These are phyloP conservation scores for Paecilomyces formosus DNA, from an alignment of 2,329 filamentous ascomycete genomes.

Conservation along the genomic window DNA sequence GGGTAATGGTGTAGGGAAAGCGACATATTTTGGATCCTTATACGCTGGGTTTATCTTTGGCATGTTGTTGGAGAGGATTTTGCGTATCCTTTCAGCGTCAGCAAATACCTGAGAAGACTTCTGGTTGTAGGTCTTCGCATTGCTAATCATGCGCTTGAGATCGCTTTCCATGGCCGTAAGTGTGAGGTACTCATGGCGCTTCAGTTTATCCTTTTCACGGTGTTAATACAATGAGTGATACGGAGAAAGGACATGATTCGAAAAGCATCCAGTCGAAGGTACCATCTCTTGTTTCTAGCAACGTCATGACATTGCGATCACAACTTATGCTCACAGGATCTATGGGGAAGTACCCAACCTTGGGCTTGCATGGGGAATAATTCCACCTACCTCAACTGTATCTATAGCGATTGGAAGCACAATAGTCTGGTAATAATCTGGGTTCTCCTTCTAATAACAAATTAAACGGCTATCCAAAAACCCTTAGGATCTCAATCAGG, in stretches of 20 bases:
- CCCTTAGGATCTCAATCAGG: not conserved
- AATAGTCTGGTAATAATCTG: conserved; percentile 71
- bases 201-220: conserved; percentile 51
- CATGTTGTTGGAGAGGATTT: conserved; percentile 83
- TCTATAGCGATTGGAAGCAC: conserved; percentile 72
- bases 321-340: not conserved
- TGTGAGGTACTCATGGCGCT: conserved; percentile 58
- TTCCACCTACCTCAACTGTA: conserved; percentile 57
- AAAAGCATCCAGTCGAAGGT: not conserved
- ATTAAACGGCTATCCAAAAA: not conserved
- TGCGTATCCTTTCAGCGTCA: conserved; percentile 79
- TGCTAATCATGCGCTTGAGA: conserved; percentile 79
- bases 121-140: conserved; percentile 77
- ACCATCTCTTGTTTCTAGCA: not conserved
- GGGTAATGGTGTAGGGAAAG: conserved; percentile 66
- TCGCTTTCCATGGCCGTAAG: conserved; percentile 74
- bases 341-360: not conserved
- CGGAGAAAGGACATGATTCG: not conserved
- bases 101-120: conserved; percentile 66
- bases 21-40: conserved; percentile 58
- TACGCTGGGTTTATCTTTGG: conserved; percentile 80
- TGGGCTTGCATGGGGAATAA: not conserved
- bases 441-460: conserved; percentile 44
- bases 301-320: not conserved
- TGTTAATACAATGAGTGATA: not conserved